These are phyloP conservation scores for Pythium grandisporangium DNA, from an alignment of 352 stramenopile species.

Conservation along the genomic window DNA sequence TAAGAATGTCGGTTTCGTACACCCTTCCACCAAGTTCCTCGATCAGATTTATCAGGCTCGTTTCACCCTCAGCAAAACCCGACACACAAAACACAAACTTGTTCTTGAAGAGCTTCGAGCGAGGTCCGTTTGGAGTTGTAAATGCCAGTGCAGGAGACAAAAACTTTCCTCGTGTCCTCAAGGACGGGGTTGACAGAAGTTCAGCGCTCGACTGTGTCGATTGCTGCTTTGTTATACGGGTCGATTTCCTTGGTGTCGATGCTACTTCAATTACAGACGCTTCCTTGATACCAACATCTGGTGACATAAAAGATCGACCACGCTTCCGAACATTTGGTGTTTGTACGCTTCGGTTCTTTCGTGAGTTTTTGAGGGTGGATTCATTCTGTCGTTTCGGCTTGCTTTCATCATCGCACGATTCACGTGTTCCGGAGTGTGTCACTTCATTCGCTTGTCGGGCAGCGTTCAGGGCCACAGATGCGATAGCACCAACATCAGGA, in stretches of 20 bases:
- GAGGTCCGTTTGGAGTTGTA: constrained; percentile 33
- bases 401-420: no score
- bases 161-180: constrained; percentile 35
- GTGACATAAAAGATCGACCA: constrained; percentile 16
- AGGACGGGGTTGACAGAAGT: constrained; percentile 24
- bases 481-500: constrained; percentile 17
- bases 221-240: constrained; percentile 1
- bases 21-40: constrained; percentile 61
- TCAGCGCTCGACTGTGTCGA: background rate
- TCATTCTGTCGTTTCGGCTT: no score
- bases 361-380: no score
- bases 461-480: constrained; percentile 16
- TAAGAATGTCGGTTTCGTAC: constrained; percentile 30
- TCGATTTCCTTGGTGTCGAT: constrained; percentile 9
- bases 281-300: constrained; percentile 18
- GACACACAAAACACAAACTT: constrained; percentile 75
- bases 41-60: constrained; percentile 43
- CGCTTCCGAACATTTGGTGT: constrained; percentile 16
- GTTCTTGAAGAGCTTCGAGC: constrained; percentile 55
- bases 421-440: no score
- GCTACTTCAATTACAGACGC: no score
- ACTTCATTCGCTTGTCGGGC: no score
- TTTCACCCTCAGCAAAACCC: constrained; percentile 43
- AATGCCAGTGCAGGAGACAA: constrained; percentile 36
- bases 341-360: no score